These are phyloP conservation scores for Rhododendron mucronatum DNA, from an alignment of 148 eudicot genomes.

Conservation along the genomic window DNA sequence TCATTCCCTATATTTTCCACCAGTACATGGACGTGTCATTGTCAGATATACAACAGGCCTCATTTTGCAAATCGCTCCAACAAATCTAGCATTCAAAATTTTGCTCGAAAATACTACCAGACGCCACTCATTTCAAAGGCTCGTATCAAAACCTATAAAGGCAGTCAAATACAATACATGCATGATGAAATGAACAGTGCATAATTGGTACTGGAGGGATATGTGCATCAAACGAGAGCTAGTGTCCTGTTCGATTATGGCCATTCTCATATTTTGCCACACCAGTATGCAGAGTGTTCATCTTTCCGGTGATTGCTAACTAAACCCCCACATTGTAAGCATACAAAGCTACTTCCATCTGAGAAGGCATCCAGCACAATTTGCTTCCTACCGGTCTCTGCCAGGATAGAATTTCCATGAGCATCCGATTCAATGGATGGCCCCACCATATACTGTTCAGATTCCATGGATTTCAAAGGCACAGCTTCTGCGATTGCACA, in stretches of 20 bases:
- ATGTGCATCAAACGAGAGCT: constrained; percentile 11
- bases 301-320: constrained; percentile 79
- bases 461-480: constrained; percentile 29
- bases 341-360: constrained; percentile 93
- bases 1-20: not conserved
- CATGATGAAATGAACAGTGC: not conserved
- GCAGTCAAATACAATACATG: not conserved
- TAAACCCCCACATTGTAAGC: constrained; percentile 90
- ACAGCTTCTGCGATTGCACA: constrained; percentile 92
- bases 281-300: constrained; percentile 87
- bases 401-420: constrained; percentile 65
- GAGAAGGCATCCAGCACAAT: constrained; percentile 74
- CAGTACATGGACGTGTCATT: not conserved
- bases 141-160: not conserved
- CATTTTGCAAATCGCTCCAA: not conserved
- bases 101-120: not conserved
- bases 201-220: not conserved
- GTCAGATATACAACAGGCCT: not conserved
- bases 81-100: not conserved
- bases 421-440: constrained; percentile 32
- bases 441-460: constrained; percentile 8
- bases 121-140: not conserved
- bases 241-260: not conserved
- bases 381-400: constrained; percentile 78
- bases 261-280: constrained; percentile 33